Evolutionary conservation across 1,284 basidiomycete species (phyloP).

Genomic region (Trichosporon sp.): DNA sequence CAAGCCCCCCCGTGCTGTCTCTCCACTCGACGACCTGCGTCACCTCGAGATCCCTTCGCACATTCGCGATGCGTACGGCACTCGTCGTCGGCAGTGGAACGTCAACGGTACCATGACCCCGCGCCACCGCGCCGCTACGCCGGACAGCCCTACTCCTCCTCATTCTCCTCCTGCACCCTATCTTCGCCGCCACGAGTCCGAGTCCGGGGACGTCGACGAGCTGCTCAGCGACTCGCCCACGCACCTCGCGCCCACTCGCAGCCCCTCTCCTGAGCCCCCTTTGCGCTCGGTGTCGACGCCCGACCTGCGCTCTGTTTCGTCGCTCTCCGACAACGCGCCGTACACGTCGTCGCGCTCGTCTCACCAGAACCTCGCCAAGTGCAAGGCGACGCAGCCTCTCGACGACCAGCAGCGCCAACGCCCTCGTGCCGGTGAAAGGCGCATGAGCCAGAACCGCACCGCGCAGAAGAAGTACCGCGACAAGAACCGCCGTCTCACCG

Average conservation of each 20-base stretch:
- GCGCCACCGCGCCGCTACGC: background rate
- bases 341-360: constrained; percentile 10
- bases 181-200: constrained; percentile 14
- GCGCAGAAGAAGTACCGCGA: constrained; percentile 32
- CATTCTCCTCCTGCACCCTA: background rate
- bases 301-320: constrained; percentile 11
- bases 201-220: constrained; percentile 12
- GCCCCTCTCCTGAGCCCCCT: background rate
- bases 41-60: constrained; percentile 1
- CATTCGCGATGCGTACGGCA: constrained; percentile 12
- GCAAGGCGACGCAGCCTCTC: background rate
- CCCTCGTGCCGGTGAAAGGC: constrained; percentile 21
- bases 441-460: constrained; percentile 29
- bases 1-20: constrained; percentile 10
- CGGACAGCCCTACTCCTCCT: background rate
- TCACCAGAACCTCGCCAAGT: background rate
- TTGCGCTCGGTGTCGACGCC: constrained; percentile 9
- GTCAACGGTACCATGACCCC: background rate
- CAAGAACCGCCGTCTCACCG: constrained; percentile 25
- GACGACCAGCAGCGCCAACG: constrained; percentile 7
- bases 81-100: constrained; percentile 2
- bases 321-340: background rate
- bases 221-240: background rate
- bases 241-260: background rate
- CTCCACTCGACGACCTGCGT: constrained; percentile 1